Base-by-base conservation (phyloP, 2,329 filamentous ascomycete species). In the Fusarium begoniae region DNA sequence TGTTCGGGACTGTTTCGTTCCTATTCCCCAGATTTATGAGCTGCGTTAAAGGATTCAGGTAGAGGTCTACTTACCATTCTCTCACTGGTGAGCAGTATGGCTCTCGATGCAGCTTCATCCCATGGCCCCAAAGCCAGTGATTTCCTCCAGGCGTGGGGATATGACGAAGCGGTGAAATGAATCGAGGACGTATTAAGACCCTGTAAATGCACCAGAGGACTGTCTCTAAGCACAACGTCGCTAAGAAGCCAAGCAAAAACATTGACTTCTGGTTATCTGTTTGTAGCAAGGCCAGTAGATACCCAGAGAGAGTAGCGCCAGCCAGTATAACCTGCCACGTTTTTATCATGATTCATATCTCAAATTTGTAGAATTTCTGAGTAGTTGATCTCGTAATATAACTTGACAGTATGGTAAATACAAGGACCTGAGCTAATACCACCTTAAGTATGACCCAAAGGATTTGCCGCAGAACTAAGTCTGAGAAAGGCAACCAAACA, bases 1-100 rank as follows among this genome's bases (percentile, higher is more conserved):
- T 83, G 75, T 94, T 90, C 5, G 90, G 90, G 32, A 94, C 82
- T 6, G 84, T 85, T 51, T 88, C 84, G n/a, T 88, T 80, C 92
- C 92, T 89, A 2, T 38, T 38, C 0, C 30, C n/a, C n/a, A 38
- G 15, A 35, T 26, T 20, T 14, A 6, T 38, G 18, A 69, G 80
- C 5, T 47, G 8, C 5, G 7, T 45, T 26, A 2, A 13, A 6
- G 17, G 5, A 26, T 26, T 13, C 0, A 45, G 1, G 5, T 6
- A 0, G 35, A 17, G 11, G 10, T 24, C 8, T 28, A 75, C 77
- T 32, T 80, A 89, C 87, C 88, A 89, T 54, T 85, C 82, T 56
- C 84, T 80, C 77, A 83, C 82, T 5, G 87, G 86, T 14, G 79
- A 76, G 2, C 86, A 87, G 0, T 82, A 84, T 4, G 84, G 79